Conservation (phyloP, 164 flowering plant genomes). For the Nymphaea colorata region DNA sequence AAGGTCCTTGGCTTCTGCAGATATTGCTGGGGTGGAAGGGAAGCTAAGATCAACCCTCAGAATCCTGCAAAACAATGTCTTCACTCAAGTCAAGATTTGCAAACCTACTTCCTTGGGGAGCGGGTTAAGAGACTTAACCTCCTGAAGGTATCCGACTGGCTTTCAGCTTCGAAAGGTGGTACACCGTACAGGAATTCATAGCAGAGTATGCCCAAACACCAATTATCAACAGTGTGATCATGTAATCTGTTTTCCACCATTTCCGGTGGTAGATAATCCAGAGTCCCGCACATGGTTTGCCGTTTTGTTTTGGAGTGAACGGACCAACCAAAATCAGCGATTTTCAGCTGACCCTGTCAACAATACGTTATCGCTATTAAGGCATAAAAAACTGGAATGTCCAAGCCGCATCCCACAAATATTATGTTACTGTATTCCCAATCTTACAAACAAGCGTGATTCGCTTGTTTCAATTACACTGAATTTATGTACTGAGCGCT, state of each 20-base stretch:
- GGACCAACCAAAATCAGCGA: constrained; percentile 99
- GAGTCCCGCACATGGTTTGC: constrained; percentile 87
- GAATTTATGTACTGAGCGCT: too few species aligned
- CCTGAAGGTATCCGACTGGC: constrained; percentile 57
- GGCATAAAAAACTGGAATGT: neutral
- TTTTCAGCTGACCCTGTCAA: constrained; percentile 72
- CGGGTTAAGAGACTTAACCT: constrained; percentile 25
- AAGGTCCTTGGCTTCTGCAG: constrained; percentile 60
- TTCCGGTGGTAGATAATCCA: constrained; percentile 94
- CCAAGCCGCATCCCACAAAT: too few species aligned
- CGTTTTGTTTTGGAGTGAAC: constrained; percentile 78
- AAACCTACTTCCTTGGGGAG: neutral
- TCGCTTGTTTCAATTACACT: too few species aligned
- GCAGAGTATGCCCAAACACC: constrained; percentile 91
- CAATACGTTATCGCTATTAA: neutral
- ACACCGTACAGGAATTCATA: constrained; percentile 86
- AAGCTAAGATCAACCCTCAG: constrained; percentile 60
- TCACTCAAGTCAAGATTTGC: neutral
- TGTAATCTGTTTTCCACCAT: constrained; percentile 60
- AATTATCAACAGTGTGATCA: constrained; percentile 83
- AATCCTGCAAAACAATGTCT: constrained; percentile 37
- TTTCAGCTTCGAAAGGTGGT: constrained; percentile 93
- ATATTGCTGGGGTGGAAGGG: constrained; percentile 49
- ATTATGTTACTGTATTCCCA: too few species aligned
- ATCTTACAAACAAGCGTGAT: too few species aligned